A percentile compares a stretch with the other conserved stretches of the same genome.
phyloP scores from a whole-genome alignment of 345 rosid genomes.

The Lumnitzera littorea region DNA sequence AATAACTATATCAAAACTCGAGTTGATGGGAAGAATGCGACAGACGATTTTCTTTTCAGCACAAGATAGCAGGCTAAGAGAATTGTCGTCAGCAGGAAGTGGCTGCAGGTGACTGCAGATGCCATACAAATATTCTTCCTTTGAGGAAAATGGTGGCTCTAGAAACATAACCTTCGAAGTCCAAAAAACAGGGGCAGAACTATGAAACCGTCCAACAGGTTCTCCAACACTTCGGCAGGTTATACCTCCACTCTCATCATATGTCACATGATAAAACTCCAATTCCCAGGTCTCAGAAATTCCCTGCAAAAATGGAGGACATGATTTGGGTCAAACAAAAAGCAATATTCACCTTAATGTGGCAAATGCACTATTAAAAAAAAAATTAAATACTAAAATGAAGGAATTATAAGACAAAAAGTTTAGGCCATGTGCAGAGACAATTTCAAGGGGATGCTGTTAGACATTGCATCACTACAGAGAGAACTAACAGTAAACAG shows the following conservation, averaged over 20 bases:
- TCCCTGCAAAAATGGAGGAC: slow-evolving; percentile 42
- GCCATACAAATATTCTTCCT: slow-evolving; percentile 44
- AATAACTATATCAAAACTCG: slow-evolving; percentile 42
- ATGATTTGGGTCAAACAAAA: slow-evolving; percentile 8
- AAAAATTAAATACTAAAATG: too few relatives aligned
- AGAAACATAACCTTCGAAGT: slow-evolving; percentile 35
- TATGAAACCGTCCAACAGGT: slow-evolving; percentile 29
- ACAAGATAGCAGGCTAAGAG: slow-evolving; percentile 1
- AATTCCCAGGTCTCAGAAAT: slow-evolving; percentile 42
- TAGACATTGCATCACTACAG: too few relatives aligned
- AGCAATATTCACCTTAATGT: background rate
- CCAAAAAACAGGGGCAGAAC: slow-evolving; percentile 57
- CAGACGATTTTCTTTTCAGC: slow-evolving; percentile 28
- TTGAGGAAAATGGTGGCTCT: slow-evolving; percentile 36
- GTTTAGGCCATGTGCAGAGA: too few relatives aligned
- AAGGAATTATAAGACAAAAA: too few relatives aligned
- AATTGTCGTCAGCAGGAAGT: slow-evolving; percentile 7
- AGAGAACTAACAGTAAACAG: too few relatives aligned
- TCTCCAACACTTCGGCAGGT: slow-evolving; percentile 57
- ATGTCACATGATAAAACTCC: slow-evolving; percentile 54
- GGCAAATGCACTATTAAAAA: too few relatives aligned
- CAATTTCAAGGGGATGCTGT: too few relatives aligned
- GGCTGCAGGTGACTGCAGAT: slow-evolving; percentile 35
- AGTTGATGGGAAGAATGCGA: slow-evolving; percentile 47
- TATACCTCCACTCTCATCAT: slow-evolving; percentile 61